Evolutionary conservation across 2,329 filamentous ascomycete genomes (phyloP).

Genomic region (Fusarium subtropicale): DNA sequence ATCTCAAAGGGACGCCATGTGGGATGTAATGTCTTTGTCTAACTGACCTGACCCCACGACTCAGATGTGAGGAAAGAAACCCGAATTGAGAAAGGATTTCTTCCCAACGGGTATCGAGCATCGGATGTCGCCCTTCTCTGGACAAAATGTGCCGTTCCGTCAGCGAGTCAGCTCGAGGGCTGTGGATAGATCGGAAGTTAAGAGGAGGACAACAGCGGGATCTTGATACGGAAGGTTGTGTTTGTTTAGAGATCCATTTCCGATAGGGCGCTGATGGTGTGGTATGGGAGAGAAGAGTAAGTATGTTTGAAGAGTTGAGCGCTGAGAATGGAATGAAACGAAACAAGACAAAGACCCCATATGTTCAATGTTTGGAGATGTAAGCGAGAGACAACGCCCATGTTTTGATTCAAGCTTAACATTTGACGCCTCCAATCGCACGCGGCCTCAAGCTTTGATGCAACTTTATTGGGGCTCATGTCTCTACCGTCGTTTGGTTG

Average conservation of each 20-base stretch:
- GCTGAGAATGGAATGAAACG: slow-evolving; percentile 4
- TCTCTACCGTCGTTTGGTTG: neutral
- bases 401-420: slow-evolving; percentile 37
- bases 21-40: slow-evolving; percentile 40
- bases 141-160: slow-evolving; percentile 6
- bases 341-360: slow-evolving; percentile 23
- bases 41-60: slow-evolving; percentile 12
- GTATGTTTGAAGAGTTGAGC: neutral
- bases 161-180: slow-evolving; percentile 24
- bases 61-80: neutral
- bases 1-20: slow-evolving; percentile 4
- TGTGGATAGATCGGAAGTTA: slow-evolving; percentile 15
- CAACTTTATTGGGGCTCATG: slow-evolving; percentile 7
- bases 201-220: slow-evolving; percentile 32
- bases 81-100: neutral
- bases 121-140: slow-evolving; percentile 9
- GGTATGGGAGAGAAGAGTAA: neutral
- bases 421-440: slow-evolving; percentile 2
- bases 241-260: slow-evolving; percentile 17
- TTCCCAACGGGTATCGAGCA: slow-evolving; percentile 6
- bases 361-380: slow-evolving; percentile 16
- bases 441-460: neutral
- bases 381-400: slow-evolving; percentile 36
- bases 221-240: slow-evolving; percentile 18
- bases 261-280: neutral